These are phyloP conservation scores for Xylaria sp. DNA, from an alignment of 2,329 filamentous ascomycete genomes.

Conservation along the genomic window DNA sequence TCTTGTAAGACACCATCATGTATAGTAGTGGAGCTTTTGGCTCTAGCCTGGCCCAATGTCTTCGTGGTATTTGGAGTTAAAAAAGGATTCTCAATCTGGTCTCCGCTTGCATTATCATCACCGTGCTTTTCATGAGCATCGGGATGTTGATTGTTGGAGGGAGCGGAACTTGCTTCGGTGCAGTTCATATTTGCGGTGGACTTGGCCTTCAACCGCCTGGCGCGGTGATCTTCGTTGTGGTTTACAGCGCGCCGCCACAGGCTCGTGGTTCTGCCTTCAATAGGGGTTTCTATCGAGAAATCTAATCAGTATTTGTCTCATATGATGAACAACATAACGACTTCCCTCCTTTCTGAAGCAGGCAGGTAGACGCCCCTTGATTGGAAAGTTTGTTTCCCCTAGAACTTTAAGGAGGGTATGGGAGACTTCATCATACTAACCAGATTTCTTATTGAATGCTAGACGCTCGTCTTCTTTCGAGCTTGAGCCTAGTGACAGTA, in stretches of 20 bases:
- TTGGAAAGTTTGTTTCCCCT: not conserved
- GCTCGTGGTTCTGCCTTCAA: slow-evolving; percentile 28
- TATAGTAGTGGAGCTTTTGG: slow-evolving; percentile 37
- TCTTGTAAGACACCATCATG: slow-evolving; percentile 44
- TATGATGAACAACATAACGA: not conserved
- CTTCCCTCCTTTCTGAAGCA: not conserved
- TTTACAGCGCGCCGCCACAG: slow-evolving; percentile 34
- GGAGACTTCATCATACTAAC: not conserved
- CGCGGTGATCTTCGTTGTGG: slow-evolving; percentile 28
- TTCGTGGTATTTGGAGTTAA: not conserved
- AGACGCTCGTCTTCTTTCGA: not conserved
- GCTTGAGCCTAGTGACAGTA: not conserved
- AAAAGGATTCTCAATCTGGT: not conserved
- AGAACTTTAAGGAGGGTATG: not conserved
- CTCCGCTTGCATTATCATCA: not conserved
- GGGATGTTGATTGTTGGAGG: not conserved
- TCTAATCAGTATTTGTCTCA: not conserved
- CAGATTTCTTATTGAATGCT: not conserved
- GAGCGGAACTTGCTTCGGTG: not conserved
- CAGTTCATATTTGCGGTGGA: slow-evolving; percentile 14
- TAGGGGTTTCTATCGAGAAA: not conserved
- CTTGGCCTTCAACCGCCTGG: slow-evolving; percentile 24
- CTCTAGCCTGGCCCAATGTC: slow-evolving; percentile 14
- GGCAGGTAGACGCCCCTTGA: not conserved
- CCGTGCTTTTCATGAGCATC: not conserved